Base-by-base conservation (phyloP, 2,329 filamentous ascomycete species). In the Nannizziopsis arthrosporioides region DNA sequence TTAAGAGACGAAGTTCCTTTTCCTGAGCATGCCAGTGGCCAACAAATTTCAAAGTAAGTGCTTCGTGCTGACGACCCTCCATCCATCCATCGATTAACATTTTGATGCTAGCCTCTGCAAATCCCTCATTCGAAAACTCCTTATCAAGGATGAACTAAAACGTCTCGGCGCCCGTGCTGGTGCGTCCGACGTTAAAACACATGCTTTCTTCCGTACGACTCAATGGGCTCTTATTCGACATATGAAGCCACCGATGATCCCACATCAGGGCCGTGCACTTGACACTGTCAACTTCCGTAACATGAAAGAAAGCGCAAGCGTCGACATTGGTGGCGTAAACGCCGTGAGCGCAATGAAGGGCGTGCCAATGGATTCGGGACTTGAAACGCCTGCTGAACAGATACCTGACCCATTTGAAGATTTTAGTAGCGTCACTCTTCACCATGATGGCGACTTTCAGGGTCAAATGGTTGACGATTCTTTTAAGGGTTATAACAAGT, bases 281-380 rank as follows among this genome's bases (percentile, higher is more conserved):
- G 92, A 98, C 65, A 95, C 92, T 0, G 74, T 94, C 61, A 98
- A 98, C 68, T 98, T 98, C 75, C 80, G 92, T 55, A 94, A 94
- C 59, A 89, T 98, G 50, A 98, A 96, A 70, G 92, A 98, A 68
- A 94, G 86, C 59, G 85, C 90, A 59, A 94, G 88, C 62, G 86
- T 96, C 43, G 92, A 98, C 65, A 73, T 69, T 44, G 65, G 68
- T 17, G 63, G 62, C 40, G 35, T 27, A 7, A 27, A 17, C 14
- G 63, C 63, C 34, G 15, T 35, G 9, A 50, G 19, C 37, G 72
- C 67, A 51, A 63, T 73, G 42, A 87, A 86, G 68, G 87, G 88
- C 1, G 86, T 94, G 10, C 87, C 88, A 7, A 71, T 94, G 52
- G 88, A 94, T 61, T 90, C 84, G 38, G 86, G 85, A 1, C 73